Evolutionary conservation across 495 filamentous ascomycete species (phyloP), one percentile per base, ranked within the genome.

Genomic region (Aspergillus hancockii): DNA sequence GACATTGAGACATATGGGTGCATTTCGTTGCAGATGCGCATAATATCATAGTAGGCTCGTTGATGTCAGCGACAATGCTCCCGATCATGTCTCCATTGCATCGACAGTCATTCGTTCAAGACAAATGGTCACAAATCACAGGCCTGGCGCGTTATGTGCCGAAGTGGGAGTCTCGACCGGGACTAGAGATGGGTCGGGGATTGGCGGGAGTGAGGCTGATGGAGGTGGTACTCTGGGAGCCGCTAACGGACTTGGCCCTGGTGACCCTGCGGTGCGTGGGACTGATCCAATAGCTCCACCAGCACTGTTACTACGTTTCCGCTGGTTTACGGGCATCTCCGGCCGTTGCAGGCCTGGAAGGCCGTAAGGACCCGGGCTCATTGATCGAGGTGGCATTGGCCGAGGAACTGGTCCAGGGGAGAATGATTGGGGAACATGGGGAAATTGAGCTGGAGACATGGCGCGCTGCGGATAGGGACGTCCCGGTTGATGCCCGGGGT

Each of bases 191-290:
- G 63, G 66, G 51, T 12, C 51, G 0, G 72, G 72, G 51, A 72
- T 54, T 7, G 72, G 66, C 1, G 74, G 74, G 16, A 75, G 71
- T 6, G 70, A 63, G 25, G 52, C 57, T 25, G 71, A 64, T 18
- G 75, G 73, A 14, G 64, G 76, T n/a, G 72, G 70, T 36, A 63
- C 74, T 25, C 70, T 65, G 4, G 72, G 64, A n/a, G 67, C 70
- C 18, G 74, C 69, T 38, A 80, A 57, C 30, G 84, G 84, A 69
- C 88, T 90, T 8, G 82, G 80, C 31, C 83, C 83, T 0, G 83
- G 79, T 49, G 84, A 82, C 49, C 72, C 81, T 45, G 74, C 71
- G 14, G 52, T 51, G 19, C 65, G 69, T 45, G 83, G 68, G 63
- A 78, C 76, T 21, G 68, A 75, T 32, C 64, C 72, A 22, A 75